Evolutionary conservation across 2,329 filamentous ascomycete species (phyloP).

Genomic region (Nothophoma quercina): DNA sequence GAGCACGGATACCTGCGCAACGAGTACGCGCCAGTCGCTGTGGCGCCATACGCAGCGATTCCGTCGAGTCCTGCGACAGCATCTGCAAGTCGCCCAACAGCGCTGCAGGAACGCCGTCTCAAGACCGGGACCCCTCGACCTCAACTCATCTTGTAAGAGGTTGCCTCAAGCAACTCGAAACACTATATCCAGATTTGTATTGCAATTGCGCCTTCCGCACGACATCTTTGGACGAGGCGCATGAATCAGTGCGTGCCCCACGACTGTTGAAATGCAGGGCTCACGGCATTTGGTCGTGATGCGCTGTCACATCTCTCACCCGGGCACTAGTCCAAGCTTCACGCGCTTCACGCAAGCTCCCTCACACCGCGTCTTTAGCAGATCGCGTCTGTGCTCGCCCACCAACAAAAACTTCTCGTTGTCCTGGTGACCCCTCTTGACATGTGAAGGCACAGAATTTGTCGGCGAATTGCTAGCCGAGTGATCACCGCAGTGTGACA

Average conservation of each 20-base stretch:
- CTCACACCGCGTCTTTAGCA: constrained; percentile 15
- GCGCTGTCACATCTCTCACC: constrained; percentile 11
- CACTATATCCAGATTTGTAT: neutral
- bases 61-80: neutral
- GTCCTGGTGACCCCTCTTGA: constrained; percentile 15
- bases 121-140: constrained; percentile 4
- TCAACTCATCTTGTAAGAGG: neutral
- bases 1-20: constrained; percentile 15
- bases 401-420: constrained; percentile 14
- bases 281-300: constrained; percentile 12
- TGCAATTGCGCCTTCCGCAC: neutral
- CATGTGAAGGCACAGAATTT: constrained; percentile 11
- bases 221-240: constrained; percentile 12
- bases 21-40: constrained; percentile 11
- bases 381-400: constrained; percentile 14
- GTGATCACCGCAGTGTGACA: constrained; percentile 5
- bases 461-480: constrained; percentile 16
- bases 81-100: constrained; percentile 8
- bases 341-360: neutral
- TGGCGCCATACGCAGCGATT: constrained; percentile 10
- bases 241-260: constrained; percentile 4
- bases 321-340: constrained; percentile 13
- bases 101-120: constrained; percentile 15
- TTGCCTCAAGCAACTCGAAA: constrained; percentile 11
- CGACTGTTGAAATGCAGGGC: constrained; percentile 6